phyloP scores from a whole-genome alignment of 176 grass and related monocot genomes.

The Tillandsia leiboldiana region DNA sequence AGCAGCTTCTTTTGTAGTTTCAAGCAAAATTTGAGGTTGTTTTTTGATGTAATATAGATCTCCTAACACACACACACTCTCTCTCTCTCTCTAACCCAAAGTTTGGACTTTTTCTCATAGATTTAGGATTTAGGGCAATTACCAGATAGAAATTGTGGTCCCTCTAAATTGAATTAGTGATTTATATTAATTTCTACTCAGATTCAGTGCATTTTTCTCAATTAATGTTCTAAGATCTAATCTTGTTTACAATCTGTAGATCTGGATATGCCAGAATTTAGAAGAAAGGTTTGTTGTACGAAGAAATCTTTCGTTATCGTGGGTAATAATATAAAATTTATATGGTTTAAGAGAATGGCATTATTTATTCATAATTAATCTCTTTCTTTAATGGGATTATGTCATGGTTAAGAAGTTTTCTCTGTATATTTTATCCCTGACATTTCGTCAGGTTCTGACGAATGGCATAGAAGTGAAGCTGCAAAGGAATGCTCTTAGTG shows the following conservation, averaged over 20 bases:
- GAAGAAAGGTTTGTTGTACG: not conserved
- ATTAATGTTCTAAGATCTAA: not conserved
- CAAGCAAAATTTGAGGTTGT: not conserved
- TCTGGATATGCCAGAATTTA: not conserved
- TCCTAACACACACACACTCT: too few relatives aligned
- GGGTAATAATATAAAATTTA: not conserved
- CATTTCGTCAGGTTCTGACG: constrained; percentile 43
- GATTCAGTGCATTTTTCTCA: not conserved
- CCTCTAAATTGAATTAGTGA: not conserved
- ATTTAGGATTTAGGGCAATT: not conserved
- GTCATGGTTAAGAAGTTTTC: not conserved
- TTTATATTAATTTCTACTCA: not conserved
- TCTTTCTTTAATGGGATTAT: not conserved
- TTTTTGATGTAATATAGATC: not conserved
- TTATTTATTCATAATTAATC: not conserved
- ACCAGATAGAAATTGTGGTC: not conserved
- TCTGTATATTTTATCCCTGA: not conserved
- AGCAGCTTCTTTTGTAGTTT: not conserved
- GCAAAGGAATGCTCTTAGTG: constrained; percentile 67
- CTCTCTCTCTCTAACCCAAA: too few relatives aligned
- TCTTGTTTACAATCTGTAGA: not conserved
- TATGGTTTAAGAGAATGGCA: not conserved
- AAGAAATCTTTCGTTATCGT: not conserved
- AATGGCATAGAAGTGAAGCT: constrained; percentile 76
- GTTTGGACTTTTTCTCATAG: not conserved